Evolutionary conservation across 495 filamentous ascomycete genomes (phyloP), one percentile per base, ranked within the genome.

Genomic region (Penicillium arizonense): DNA sequence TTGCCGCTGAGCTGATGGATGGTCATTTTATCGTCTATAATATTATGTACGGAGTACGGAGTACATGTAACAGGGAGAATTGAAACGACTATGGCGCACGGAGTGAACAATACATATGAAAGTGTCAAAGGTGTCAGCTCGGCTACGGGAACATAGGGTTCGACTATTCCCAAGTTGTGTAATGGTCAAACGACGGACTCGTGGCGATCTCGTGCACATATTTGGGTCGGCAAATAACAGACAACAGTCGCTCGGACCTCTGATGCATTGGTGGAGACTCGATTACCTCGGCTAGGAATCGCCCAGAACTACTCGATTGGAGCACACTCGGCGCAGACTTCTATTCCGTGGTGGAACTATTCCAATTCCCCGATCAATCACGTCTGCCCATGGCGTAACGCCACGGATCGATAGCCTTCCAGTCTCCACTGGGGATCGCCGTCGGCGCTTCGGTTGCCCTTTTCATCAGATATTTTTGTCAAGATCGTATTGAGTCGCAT

Each of bases 1-100:
- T 63, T 48, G 51, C 61, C 57, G 14, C 42, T 35, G 16, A 57
- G 14, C 46, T 61, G 52, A 36, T 58, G 59, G 41, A 61, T 61
- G 42, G 58, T 64, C 65, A 68, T 66, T n/a, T 30, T 45, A 14
- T 5, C 32, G 11, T 16, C 32, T 39, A 34, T 38, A 10, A 24
- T 26, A 35, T 43, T 20, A 30, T 28, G 26, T 32, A 46, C 38
- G 10, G 34, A 34, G n/a, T 35, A 28, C 12, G 12, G 26, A 47
- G 26, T 8, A 30, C 18, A 18, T 10, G 28, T 2, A 30, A 30
- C 28, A 30, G 32, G 16, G 21, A 47, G 11, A 36, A 26, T 35
- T 8, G 16, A 46, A 45, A 26, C 2, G 40, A 39, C 35, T 24
- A 51, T 53, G 23, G 36, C 41, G 21, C 28, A 37, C 12, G 6